These are phyloP conservation scores for Arthrobotrys conoides DNA, from an alignment of 2,329 filamentous ascomycete species.

Conservation along the genomic window DNA sequence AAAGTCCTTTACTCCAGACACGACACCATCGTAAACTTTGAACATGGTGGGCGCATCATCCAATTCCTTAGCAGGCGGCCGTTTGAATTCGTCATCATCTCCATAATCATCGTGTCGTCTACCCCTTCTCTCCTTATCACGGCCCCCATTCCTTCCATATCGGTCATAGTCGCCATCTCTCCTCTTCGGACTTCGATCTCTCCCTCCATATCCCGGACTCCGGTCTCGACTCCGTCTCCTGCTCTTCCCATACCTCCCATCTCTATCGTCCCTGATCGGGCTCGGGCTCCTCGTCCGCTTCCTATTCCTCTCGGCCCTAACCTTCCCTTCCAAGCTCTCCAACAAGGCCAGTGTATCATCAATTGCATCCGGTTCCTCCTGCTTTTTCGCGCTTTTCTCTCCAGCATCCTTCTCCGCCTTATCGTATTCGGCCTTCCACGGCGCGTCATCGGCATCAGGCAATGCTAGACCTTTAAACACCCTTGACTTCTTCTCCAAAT, in stretches of 20 bases:
- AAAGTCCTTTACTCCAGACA: slow-evolving; percentile 95
- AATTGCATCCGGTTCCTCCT: slow-evolving; percentile 76
- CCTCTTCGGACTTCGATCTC: slow-evolving; percentile 52
- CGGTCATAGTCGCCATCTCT: slow-evolving; percentile 43
- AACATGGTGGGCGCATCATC: slow-evolving; percentile 85
- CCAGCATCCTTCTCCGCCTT: slow-evolving; percentile 65
- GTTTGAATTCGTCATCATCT: slow-evolving; percentile 75
- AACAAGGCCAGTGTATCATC: slow-evolving; percentile 93
- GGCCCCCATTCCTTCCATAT: slow-evolving; percentile 28
- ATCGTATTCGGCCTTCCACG: slow-evolving; percentile 70
- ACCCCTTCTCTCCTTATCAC: slow-evolving; percentile 53
- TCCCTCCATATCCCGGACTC: slow-evolving; percentile 37
- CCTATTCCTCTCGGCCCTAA: slow-evolving; percentile 67
- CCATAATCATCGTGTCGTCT: slow-evolving; percentile 68
- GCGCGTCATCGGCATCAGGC: slow-evolving; percentile 79
- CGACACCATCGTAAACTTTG: slow-evolving; percentile 90
- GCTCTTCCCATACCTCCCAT: slow-evolving; percentile 53
- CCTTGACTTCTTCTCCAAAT: slow-evolving; percentile 80
- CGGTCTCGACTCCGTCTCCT: slow-evolving; percentile 38
- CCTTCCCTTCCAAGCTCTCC: slow-evolving; percentile 84
- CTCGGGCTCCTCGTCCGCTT: slow-evolving; percentile 71
- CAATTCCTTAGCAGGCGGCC: slow-evolving; percentile 78
- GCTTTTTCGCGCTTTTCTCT: slow-evolving; percentile 63
- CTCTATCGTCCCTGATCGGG: slow-evolving; percentile 61
- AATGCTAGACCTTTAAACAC: slow-evolving; percentile 93